These are phyloP conservation scores for Guyanaporus albipodus DNA, from an alignment of 768 basidiomycete species.

Conservation along the genomic window DNA sequence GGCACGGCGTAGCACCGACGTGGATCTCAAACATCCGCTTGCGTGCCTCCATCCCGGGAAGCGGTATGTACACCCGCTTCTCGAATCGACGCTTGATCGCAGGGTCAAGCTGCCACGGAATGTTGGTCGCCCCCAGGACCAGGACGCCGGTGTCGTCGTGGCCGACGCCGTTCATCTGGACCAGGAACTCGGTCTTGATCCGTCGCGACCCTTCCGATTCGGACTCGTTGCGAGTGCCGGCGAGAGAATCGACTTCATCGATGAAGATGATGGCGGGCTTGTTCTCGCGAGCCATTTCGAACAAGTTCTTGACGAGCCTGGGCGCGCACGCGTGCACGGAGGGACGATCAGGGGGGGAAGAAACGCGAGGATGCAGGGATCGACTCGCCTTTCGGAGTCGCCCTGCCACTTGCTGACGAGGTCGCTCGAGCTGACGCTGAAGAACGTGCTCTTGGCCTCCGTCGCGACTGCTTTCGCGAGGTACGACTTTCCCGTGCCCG, in stretches of 20 bases:
- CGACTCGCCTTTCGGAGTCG: conserved; percentile 85
- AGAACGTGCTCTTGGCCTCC: conserved; percentile 99
- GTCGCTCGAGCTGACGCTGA: conserved; percentile 92
- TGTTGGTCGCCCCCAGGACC: conserved; percentile 96
- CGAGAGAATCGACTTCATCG: conserved; percentile 96
- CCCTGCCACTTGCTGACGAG: conserved; percentile 99
- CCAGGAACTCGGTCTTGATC: conserved; percentile 95
- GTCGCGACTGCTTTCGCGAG: conserved; percentile 98
- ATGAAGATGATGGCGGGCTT: conserved; percentile 99
- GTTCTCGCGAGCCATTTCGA: conserved; percentile 91
- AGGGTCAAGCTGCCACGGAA: conserved; percentile 96
- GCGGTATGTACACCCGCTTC: conserved; percentile 97
- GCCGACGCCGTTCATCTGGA: conserved; percentile 99
- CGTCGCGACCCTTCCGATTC: conserved; percentile 96
- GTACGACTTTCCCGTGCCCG: conserved; percentile 95
- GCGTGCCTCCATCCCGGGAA: conserved; percentile 90
- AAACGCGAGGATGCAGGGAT: neutral
- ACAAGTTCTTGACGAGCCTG: conserved; percentile 93
- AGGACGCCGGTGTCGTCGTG: conserved; percentile 96
- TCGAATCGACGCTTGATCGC: conserved; percentile 99
- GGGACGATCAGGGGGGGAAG: neutral
- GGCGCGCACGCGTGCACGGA: too few species aligned
- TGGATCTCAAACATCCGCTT: conserved; percentile 97
- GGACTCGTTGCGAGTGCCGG: conserved; percentile 92
- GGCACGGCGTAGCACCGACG: conserved; percentile 87